Evolutionary conservation across 2,329 filamentous ascomycete genomes (phyloP).

Genomic region (Stachybotrys chlorohalonatus): DNA sequence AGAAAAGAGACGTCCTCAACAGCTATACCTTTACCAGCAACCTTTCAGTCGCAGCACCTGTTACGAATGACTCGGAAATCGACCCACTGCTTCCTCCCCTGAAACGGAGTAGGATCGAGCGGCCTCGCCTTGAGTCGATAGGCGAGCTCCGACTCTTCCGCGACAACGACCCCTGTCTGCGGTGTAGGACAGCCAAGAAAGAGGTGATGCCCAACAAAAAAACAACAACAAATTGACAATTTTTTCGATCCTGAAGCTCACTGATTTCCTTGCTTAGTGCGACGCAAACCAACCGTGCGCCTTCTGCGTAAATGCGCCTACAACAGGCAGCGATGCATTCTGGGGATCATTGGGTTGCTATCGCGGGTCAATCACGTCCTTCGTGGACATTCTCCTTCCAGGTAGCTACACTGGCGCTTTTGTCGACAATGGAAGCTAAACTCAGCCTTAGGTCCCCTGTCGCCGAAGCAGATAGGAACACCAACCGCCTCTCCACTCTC

Average conservation of each 20-base stretch:
- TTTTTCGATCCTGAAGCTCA: neutral
- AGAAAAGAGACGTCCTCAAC: slow-evolving; percentile 5
- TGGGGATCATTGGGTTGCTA: slow-evolving; percentile 44
- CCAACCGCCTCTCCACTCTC: slow-evolving; percentile 41
- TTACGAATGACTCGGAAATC: slow-evolving; percentile 35
- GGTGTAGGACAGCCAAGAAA: slow-evolving; percentile 37
- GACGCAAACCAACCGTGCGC: slow-evolving; percentile 40
- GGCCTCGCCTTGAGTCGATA: slow-evolving; percentile 46
- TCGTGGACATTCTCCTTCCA: slow-evolving; percentile 42
- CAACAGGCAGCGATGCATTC: slow-evolving; percentile 29
- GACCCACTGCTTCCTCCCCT: slow-evolving; percentile 46
- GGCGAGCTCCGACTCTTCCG: slow-evolving; percentile 43
- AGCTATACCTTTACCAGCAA: slow-evolving; percentile 30
- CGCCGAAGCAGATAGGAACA: slow-evolving; percentile 39
- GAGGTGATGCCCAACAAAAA: slow-evolving; percentile 25
- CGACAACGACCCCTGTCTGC: slow-evolving; percentile 39
- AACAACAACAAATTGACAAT: too few relatives aligned
- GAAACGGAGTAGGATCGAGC: slow-evolving; percentile 42
- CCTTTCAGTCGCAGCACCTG: slow-evolving; percentile 23
- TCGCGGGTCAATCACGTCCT: slow-evolving; percentile 34
- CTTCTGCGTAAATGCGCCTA: slow-evolving; percentile 31
- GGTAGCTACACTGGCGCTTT: slow-evolving; percentile 18
- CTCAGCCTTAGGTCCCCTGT: slow-evolving; percentile 28
- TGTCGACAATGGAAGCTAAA: neutral
- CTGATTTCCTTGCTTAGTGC: slow-evolving; percentile 29